These are phyloP conservation scores for Cyclanthera cordifolia DNA, from an alignment of 306 rosid genomes.

Conservation along the genomic window DNA sequence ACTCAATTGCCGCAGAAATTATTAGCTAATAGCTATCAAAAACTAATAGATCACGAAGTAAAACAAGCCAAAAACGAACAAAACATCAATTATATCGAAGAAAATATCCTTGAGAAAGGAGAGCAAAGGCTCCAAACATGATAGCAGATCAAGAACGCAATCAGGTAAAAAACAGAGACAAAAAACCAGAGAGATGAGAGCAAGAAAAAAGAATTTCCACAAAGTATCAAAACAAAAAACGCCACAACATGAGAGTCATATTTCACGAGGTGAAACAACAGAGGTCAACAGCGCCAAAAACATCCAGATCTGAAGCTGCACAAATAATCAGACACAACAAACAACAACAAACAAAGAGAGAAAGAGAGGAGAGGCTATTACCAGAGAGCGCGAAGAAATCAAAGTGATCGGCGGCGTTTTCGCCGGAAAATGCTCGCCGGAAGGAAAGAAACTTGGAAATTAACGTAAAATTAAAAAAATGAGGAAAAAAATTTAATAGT, in stretches of 20 bases:
- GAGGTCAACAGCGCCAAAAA: not conserved
- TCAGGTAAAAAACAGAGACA: not conserved
- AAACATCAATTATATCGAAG: not conserved
- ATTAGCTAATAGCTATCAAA: no score
- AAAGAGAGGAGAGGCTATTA: not conserved
- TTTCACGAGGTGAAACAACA: not conserved
- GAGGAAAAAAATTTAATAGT: accelerated
- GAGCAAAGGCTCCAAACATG: not conserved
- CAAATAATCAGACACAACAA: not conserved
- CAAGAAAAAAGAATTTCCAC: not conserved
- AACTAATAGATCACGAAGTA: not conserved
- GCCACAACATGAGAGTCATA: not conserved
- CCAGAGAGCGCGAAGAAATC: conserved; percentile 6
- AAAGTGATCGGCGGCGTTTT: not conserved
- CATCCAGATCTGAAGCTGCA: conserved; percentile 12
- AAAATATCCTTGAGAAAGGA: not conserved
- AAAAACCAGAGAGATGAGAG: not conserved
- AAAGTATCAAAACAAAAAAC: not conserved
- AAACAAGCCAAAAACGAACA: not conserved
- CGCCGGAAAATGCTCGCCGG: not conserved
- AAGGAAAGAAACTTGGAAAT: not conserved
- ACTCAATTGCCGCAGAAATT: no score
- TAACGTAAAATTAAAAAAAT: not conserved
- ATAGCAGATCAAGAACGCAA: conserved; percentile 5
- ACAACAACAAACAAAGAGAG: not conserved